phyloP scores from a whole-genome alignment of 768 basidiomycete species.

The Chalciporus sphaerocephalus region DNA sequence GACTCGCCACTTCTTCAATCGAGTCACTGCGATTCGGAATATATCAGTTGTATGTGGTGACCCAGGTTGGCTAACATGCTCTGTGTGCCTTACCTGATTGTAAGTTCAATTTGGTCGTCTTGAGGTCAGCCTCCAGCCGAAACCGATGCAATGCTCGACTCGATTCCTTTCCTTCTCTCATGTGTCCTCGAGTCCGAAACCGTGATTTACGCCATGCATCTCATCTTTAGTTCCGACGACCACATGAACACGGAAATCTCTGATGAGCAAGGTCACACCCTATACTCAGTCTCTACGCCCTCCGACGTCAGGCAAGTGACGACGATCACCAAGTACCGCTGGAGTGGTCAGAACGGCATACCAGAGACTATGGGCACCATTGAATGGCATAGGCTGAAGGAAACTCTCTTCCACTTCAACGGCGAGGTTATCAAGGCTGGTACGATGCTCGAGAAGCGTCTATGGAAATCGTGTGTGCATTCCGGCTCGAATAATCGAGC shows the following conservation, averaged over 20 bases:
- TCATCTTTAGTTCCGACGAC: conserved; percentile 18
- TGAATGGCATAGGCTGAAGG: conserved; percentile 20
- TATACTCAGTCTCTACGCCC: conserved; percentile 21
- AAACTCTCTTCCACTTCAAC: conserved; percentile 13
- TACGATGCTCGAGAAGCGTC: conserved; percentile 11
- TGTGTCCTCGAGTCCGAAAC: too few relatives aligned
- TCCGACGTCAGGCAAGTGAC: conserved; percentile 13
- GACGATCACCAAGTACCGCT: conserved; percentile 24
- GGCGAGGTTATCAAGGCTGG: conserved; percentile 9
- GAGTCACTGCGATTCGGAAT: too few relatives aligned
- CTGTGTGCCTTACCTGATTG: too few relatives aligned
- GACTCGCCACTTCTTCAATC: too few relatives aligned
- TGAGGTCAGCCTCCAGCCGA: too few relatives aligned
- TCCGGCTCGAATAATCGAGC: not conserved
- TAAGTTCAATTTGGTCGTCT: too few relatives aligned
- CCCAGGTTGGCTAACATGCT: too few relatives aligned
- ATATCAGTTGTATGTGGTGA: too few relatives aligned
- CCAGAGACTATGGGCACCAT: conserved; percentile 23
- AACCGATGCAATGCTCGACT: not conserved
- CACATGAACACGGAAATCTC: conserved; percentile 21
- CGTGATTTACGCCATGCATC: conserved; percentile 16
- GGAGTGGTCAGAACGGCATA: conserved; percentile 10
- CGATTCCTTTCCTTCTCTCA: not conserved
- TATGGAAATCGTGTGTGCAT: conserved; percentile 18
- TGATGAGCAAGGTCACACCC: conserved; percentile 15